Conservation (phyloP, 2,329 filamentous ascomycete species). For the Pseudogymnoascus sp. region DNA sequence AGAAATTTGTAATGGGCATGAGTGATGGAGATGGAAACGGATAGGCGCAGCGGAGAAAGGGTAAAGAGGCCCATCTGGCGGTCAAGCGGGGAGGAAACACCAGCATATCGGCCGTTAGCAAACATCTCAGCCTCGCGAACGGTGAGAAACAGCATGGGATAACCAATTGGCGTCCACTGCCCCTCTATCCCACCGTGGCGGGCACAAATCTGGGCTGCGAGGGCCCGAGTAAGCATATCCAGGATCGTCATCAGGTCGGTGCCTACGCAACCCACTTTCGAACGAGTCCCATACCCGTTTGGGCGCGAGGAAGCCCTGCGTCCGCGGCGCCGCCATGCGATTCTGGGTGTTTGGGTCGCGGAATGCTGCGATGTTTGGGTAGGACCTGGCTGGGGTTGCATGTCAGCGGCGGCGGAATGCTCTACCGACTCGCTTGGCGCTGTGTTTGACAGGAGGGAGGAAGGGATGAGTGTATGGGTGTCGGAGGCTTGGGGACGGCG, state of each 20-base stretch:
- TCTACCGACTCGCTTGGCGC: slow-evolving; percentile 6
- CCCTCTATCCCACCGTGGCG: background rate
- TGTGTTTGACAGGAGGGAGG: background rate
- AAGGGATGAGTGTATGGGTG: background rate
- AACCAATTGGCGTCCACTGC: background rate
- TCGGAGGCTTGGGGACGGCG: background rate
- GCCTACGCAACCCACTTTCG: background rate
- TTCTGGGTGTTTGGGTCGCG: slow-evolving; percentile 1
- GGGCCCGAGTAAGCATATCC: slow-evolving; percentile 5
- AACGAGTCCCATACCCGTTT: background rate
- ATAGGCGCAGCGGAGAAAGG: background rate
- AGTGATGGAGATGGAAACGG: background rate
- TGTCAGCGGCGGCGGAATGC: slow-evolving; percentile 7
- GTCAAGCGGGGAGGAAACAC: background rate
- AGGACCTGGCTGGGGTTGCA: background rate
- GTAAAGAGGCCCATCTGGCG: background rate
- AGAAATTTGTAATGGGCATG: background rate
- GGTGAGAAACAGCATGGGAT: background rate
- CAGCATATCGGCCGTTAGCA: background rate
- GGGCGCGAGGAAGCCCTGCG: background rate
- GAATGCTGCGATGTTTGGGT: background rate
- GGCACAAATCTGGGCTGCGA: background rate
- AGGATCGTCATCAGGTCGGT: slow-evolving; percentile 3
- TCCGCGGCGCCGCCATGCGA: background rate
- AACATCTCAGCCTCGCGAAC: background rate